Evolutionary conservation across 208 protist species (phyloP).

Genomic region (Trypanosoma melophagium): DNA sequence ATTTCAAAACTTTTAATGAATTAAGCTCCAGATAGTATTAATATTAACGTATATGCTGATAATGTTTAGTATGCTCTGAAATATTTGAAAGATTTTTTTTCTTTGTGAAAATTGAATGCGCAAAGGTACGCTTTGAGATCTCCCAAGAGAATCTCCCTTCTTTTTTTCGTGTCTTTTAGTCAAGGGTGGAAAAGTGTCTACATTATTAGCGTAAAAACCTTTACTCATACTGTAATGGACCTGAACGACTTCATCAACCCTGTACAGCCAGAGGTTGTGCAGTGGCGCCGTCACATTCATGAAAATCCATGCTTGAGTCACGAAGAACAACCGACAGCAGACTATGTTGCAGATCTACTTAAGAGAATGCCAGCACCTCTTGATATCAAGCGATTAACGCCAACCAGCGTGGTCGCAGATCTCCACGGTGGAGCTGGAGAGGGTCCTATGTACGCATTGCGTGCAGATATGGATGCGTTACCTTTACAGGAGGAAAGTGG

Average conservation of each 20-base stretch:
- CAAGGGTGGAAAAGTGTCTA: not conserved
- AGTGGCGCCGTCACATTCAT: conserved; percentile 69
- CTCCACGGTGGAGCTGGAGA: conserved; percentile 53
- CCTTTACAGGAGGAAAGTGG: conserved; percentile 63
- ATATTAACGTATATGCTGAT: too few species aligned
- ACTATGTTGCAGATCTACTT: conserved; percentile 44
- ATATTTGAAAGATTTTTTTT: too few species aligned
- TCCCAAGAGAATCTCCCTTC: too few species aligned
- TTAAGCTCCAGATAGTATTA: too few species aligned
- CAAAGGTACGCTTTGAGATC: too few species aligned
- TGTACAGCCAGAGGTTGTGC: conserved; percentile 42
- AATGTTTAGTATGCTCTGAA: too few species aligned
- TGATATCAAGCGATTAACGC: conserved; percentile 39
- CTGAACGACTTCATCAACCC: too few species aligned
- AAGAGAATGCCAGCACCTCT: conserved; percentile 39
- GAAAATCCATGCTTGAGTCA: conserved; percentile 50
- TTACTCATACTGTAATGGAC: not conserved
- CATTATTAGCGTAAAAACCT: too few species aligned
- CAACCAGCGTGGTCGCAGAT: conserved; percentile 50
- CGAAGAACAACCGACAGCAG: conserved; percentile 50
- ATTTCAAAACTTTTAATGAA: conserved; percentile 23
- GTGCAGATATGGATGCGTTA: conserved; percentile 73
- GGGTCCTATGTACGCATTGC: conserved; percentile 53
- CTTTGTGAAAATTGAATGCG: too few species aligned
- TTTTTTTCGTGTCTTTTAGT: too few species aligned